Percentiles rank a stretch among this genome's conserved stretches.
These are phyloP conservation scores for Plantago lanceolata DNA, from an alignment of 305 asterid genomes.

Conservation along the genomic window DNA sequence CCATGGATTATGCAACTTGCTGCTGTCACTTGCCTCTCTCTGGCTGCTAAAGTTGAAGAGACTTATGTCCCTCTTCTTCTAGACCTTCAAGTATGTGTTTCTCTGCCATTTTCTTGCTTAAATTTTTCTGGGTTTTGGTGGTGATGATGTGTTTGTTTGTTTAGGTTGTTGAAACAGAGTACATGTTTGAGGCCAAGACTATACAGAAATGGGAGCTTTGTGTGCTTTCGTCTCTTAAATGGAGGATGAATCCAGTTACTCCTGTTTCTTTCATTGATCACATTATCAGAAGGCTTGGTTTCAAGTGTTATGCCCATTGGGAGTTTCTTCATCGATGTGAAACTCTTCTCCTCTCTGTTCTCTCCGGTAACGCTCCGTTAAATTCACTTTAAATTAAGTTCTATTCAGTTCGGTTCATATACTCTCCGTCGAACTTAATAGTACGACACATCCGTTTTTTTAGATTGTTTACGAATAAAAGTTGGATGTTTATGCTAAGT, in stretches of 20 bases:
- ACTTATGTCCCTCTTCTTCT: slow-evolving; percentile 71
- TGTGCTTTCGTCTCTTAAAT: slow-evolving; percentile 61
- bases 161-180: slow-evolving; percentile 27
- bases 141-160: slow-evolving; percentile 42
- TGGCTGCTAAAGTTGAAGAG: slow-evolving; percentile 94
- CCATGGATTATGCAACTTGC: slow-evolving; percentile 88
- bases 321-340: slow-evolving; percentile 60
- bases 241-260: slow-evolving; percentile 97
- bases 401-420: no score
- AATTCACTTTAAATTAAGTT: no score
- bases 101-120: background rate
- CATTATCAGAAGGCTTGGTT: slow-evolving; percentile 63
- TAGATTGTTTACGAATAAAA: no score
- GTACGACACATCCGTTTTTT: no score
- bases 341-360: slow-evolving; percentile 50
- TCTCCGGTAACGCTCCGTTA: no score
- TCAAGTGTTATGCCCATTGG: slow-evolving; percentile 46
- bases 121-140: background rate
- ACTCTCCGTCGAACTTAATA: no score
- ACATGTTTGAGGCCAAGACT: slow-evolving; percentile 64
- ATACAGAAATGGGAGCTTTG: slow-evolving; percentile 87
- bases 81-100: slow-evolving; percentile 63
- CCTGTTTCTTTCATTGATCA: slow-evolving; percentile 83
- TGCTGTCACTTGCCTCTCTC: slow-evolving; percentile 76
- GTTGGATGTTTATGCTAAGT: slow-evolving; percentile 20